phyloP scores from a whole-genome alignment of 345 rosid genomes.

The Atalantia buxifolia region DNA sequence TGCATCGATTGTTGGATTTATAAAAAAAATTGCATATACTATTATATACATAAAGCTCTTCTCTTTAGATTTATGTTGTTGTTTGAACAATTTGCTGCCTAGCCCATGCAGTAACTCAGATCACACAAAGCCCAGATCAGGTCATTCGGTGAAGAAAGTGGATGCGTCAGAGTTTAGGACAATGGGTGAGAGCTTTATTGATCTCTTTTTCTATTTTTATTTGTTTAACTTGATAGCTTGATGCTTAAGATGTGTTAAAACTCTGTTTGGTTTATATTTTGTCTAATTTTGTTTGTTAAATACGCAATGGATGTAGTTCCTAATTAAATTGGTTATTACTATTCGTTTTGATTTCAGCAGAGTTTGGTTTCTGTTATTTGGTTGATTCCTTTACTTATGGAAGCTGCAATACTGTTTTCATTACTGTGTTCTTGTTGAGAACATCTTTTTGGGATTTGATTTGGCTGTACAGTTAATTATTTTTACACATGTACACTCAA shows the following conservation, averaged over 20 bases:
- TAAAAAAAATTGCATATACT: too few species aligned
- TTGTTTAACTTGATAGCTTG: background rate
- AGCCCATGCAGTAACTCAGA: slow-evolving; percentile 33
- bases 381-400: too few species aligned
- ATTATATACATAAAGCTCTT: too few species aligned
- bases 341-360: background rate
- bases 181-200: slow-evolving; percentile 42
- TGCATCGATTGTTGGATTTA: too few species aligned
- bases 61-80: too few species aligned
- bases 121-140: slow-evolving; percentile 15
- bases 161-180: slow-evolving; percentile 52
- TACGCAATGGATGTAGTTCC: too few species aligned
- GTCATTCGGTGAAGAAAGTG: slow-evolving; percentile 27
- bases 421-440: too few species aligned
- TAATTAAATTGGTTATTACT: too few species aligned
- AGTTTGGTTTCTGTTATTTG: background rate
- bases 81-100: slow-evolving; percentile 4
- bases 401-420: too few species aligned
- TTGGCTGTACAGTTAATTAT: too few species aligned
- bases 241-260: background rate
- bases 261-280: background rate
- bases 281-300: background rate
- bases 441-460: too few species aligned
- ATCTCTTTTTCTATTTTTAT: background rate
- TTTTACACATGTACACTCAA: too few species aligned